Conservation (phyloP, 2,329 filamentous ascomycete species). For the Aureobasidium lini region DNA sequence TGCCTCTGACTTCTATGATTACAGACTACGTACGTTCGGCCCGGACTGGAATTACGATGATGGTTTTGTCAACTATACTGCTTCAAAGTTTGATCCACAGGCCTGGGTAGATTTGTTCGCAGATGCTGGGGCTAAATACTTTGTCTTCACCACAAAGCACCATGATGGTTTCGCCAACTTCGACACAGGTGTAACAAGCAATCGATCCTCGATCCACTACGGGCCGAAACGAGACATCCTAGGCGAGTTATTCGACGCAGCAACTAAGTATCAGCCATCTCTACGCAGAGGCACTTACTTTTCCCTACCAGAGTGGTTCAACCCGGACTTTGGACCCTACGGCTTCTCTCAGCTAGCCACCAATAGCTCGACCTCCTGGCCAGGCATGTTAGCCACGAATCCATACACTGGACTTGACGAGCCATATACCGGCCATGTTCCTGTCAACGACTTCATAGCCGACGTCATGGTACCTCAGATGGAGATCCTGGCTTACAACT, state of each 20-base stretch:
- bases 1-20: conserved; percentile 40
- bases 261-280: conserved; percentile 33
- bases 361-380: conserved; percentile 27
- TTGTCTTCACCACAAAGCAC: conserved; percentile 39
- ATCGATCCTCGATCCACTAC: conserved; percentile 36
- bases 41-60: conserved; percentile 48
- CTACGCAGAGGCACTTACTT: conserved; percentile 43
- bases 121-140: conserved; percentile 44
- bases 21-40: conserved; percentile 46
- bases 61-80: conserved; percentile 48
- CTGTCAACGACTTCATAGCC: conserved; percentile 35
- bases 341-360: conserved; percentile 20
- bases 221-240: conserved; percentile 37
- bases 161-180: conserved; percentile 44
- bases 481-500: conserved; percentile 37
- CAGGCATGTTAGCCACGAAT: conserved; percentile 34
- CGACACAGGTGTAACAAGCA: conserved; percentile 32
- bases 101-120: conserved; percentile 48
- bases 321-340: conserved; percentile 38
- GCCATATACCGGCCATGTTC: conserved; percentile 38
- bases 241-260: conserved; percentile 38
- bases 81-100: conserved; percentile 42
- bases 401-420: conserved; percentile 37
- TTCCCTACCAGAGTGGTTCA: conserved; percentile 45
- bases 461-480: conserved; percentile 43